Conservation (phyloP, 1,284 basidiomycete genomes). For the Sporisorium iseilematis-ciliati region DNA sequence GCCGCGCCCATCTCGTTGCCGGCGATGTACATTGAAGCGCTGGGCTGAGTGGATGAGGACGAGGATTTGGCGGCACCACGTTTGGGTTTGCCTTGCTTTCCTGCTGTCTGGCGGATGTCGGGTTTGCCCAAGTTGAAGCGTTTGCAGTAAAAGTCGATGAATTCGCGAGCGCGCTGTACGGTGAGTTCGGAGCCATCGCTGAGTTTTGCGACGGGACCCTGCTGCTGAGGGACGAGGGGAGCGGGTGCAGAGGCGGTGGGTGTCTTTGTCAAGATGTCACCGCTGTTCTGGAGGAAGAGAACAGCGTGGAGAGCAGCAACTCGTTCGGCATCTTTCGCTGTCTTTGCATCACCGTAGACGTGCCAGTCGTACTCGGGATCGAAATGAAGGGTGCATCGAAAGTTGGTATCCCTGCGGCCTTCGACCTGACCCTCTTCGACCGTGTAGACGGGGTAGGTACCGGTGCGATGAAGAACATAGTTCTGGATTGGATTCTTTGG, state of each 20-base stretch:
- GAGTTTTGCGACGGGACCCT: constrained; percentile 70
- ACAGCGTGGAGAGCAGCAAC: constrained; percentile 73
- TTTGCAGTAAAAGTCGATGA: constrained; percentile 95
- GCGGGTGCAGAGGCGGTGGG: constrained; percentile 70
- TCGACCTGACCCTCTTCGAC: constrained; percentile 55
- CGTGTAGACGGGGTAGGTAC: constrained; percentile 44
- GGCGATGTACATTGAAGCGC: constrained; percentile 84
- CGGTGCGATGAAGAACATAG: constrained; percentile 54
- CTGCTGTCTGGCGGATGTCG: constrained; percentile 73
- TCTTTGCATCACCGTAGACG: constrained; percentile 77
- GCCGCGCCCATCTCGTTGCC: constrained; percentile 85
- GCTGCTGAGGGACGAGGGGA: constrained; percentile 48
- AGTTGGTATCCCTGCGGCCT: constrained; percentile 50
- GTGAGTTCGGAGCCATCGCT: constrained; percentile 78
- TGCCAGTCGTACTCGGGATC: constrained; percentile 62
- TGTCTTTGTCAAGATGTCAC: constrained; percentile 44
- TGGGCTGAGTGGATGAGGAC: constrained; percentile 73
- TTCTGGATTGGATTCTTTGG: constrained; percentile 60
- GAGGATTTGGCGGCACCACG: constrained; percentile 22
- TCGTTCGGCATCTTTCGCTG: constrained; percentile 79
- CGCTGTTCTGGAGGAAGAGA: constrained; percentile 49
- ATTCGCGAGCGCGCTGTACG: constrained; percentile 84
- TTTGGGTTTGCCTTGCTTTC: constrained; percentile 35
- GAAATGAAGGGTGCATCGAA: constrained; percentile 51
- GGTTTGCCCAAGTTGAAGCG: constrained; percentile 84